Evolutionary conservation across 1,284 basidiomycete genomes (phyloP), one percentile per base, ranked within the genome.

Genomic region (Ustilago esculenta): DNA sequence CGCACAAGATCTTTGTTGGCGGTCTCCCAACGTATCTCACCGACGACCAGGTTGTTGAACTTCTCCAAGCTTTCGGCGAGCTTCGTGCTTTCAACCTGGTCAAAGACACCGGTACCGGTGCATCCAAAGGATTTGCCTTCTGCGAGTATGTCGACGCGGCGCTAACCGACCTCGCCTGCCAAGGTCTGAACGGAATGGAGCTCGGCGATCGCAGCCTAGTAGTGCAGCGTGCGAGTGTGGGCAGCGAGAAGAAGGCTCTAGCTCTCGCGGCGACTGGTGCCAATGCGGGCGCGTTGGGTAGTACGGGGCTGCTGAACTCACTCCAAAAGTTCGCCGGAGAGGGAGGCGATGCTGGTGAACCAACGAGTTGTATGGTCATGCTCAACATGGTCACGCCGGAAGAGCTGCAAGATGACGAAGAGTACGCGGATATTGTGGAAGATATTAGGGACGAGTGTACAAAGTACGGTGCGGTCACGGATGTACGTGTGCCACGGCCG

Each of bases 381-480:
- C 86, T 99, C 79, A 99, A 98, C 86, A 98, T 98, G 96, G 94
- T 99, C 67, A 92, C 92, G 0, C 84, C 92, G 3, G 95, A 98
- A 54, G 95, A 99, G 81, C 87, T 99, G 51, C 84, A 87, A 23
- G 90, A 94, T 79, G 95, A 98, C 82, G 85, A 89, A 64, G 95
- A 98, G 79, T 99, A 96, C 81, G 87, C 87, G 17, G 95, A 99
- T 74, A 89, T 99, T 54, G 88, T 92, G 67, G 93, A 96, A 79
- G 95, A 99, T 82, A 89, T 98, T 79, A 91, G 90, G 74, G 92
- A 95, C 68, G 95, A 99, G 84, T 82, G 80, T 41, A 56, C 63
- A 33, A 77, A 76, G 65, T 80, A 75, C 51, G 80, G 80, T 24
- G 34, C 39, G 1, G 75, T 81, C 2, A 53, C 52, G 5, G 77